Percentiles rank a stretch among this genome's conserved stretches.
These are phyloP conservation scores for Linnemannia schmuckeri DNA, from an alignment of 192 early-diverging fungal genomes.

Conservation along the genomic window DNA sequence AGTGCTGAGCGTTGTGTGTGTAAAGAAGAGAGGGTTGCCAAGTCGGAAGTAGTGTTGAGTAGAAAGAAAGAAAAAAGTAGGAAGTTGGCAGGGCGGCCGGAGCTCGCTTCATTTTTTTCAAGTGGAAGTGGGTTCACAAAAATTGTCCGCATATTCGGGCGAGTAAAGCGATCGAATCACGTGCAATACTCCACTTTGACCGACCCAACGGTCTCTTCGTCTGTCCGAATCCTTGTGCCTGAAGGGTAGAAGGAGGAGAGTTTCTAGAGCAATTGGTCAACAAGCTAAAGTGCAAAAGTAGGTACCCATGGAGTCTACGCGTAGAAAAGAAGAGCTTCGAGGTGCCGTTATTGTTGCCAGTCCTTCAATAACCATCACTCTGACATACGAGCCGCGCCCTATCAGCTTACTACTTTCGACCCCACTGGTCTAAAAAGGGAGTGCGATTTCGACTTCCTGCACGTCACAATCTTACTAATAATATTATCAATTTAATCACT, in stretches of 20 bases:
- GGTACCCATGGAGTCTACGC: too few relatives aligned
- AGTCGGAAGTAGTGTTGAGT: not conserved
- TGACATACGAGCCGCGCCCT: not conserved
- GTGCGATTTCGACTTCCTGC: conserved; percentile 2
- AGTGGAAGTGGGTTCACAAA: not conserved
- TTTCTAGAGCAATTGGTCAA: not conserved
- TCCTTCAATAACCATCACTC: not conserved
- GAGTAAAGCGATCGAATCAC: conserved; percentile 1
- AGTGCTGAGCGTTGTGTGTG: not conserved
- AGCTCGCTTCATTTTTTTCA: not conserved
- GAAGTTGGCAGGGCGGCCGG: not conserved
- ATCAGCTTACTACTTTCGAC: too few relatives aligned
- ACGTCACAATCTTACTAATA: not conserved
- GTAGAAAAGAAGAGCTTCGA: not conserved
- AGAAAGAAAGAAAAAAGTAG: not conserved
- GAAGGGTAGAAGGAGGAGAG: not conserved
- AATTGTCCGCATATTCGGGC: not conserved
- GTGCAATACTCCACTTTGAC: not conserved
- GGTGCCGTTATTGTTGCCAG: too few relatives aligned
- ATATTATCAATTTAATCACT: too few relatives aligned
- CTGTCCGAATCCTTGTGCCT: not conserved
- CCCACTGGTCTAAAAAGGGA: not conserved
- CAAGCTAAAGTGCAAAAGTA: not conserved
- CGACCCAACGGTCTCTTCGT: not conserved
- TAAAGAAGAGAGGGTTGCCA: not conserved